Evolutionary conservation across 106 monocot species (phyloP).

Genomic region (Cymbidium sinense): DNA sequence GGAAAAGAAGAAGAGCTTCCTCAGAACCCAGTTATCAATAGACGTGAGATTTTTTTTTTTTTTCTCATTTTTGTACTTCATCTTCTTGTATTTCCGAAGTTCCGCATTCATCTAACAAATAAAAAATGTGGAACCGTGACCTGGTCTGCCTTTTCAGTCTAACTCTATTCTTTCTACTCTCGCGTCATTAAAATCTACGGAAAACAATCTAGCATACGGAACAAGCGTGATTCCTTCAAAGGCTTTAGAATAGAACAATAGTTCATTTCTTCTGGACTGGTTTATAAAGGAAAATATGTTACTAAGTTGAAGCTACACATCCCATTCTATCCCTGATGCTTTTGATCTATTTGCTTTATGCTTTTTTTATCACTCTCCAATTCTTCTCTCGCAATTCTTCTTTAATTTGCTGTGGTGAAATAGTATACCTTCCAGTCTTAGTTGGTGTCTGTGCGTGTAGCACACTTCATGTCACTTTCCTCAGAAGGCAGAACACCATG

Average conservation of each 20-base stretch:
- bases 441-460: too few relatives aligned
- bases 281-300: not conserved
- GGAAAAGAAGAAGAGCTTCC: slow-evolving; percentile 31
- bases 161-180: not conserved
- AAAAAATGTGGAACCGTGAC: not conserved
- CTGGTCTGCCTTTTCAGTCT: not conserved
- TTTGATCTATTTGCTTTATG: not conserved
- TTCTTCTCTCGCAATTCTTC: not conserved
- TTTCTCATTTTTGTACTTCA: not conserved
- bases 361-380: not conserved
- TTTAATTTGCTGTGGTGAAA: not conserved
- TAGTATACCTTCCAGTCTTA: not conserved
- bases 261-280: not conserved
- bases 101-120: not conserved
- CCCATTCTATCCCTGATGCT: not conserved
- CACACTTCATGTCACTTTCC: not conserved
- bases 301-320: not conserved
- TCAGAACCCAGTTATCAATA: slow-evolving; percentile 33
- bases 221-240: not conserved
- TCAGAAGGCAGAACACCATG: not conserved
- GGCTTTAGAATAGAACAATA: not conserved
- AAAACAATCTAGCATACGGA: too few relatives aligned
- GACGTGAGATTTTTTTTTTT: slow-evolving; percentile 26
- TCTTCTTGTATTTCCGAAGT: not conserved
- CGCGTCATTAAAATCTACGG: not conserved